phyloP scores from a whole-genome alignment of 1,284 basidiomycete genomes.

The Butyriboletus regius region DNA sequence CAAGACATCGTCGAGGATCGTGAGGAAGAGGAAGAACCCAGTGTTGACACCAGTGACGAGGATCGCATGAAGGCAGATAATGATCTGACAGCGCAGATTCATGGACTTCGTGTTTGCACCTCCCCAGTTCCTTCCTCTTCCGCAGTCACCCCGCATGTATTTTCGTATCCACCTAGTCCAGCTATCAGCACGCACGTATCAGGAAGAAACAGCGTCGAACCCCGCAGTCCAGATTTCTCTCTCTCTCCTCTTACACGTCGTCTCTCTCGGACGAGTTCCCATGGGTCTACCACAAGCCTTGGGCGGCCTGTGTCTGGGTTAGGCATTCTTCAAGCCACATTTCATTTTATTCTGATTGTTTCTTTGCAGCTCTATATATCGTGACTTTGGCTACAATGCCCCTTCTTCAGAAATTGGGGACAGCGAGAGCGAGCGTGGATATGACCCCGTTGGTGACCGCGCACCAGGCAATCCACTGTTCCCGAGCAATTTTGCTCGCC shows the following conservation, averaged over 20 bases:
- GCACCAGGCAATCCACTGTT: slow-evolving; percentile 59
- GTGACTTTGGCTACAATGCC: slow-evolving; percentile 8
- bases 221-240: slow-evolving; percentile 18
- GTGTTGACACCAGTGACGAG: slow-evolving; percentile 8
- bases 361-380: slow-evolving; percentile 14
- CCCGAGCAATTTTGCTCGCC: slow-evolving; percentile 56
- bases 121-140: slow-evolving; percentile 26
- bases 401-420: slow-evolving; percentile 25
- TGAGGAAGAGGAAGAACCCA: slow-evolving; percentile 35
- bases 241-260: slow-evolving; percentile 17
- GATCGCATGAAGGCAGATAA: slow-evolving; percentile 8
- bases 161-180: slow-evolving; percentile 27
- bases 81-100: slow-evolving; percentile 39
- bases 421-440: slow-evolving; percentile 26
- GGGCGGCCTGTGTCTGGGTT: slow-evolving; percentile 21
- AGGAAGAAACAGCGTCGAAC: slow-evolving; percentile 23
- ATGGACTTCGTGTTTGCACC: slow-evolving; percentile 56
- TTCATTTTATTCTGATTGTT: not conserved
- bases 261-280: slow-evolving; percentile 26
- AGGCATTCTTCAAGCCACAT: not conserved
- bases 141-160: slow-evolving; percentile 16
- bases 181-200: slow-evolving; percentile 8
- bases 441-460: slow-evolving; percentile 46
- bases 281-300: slow-evolving; percentile 23
- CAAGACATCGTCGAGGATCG: slow-evolving; percentile 52